Conservation (phyloP, 192 early-diverging fungal species). For the Coemansia sp. region DNA sequence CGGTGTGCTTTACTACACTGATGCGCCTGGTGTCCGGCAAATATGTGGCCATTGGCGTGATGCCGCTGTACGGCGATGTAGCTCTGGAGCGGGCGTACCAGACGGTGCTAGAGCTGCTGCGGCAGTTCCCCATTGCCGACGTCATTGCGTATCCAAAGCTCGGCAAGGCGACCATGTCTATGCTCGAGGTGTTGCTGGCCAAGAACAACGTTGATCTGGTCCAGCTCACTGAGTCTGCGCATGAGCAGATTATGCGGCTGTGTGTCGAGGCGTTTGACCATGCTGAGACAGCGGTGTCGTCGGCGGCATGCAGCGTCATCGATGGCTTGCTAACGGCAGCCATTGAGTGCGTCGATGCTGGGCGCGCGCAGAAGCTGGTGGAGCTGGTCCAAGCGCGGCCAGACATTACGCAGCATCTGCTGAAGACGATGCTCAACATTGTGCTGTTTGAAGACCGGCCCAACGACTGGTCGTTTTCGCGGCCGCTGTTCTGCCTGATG, state of each 20-base stretch:
- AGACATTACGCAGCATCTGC: constrained; percentile 64
- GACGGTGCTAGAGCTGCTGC: constrained; percentile 67
- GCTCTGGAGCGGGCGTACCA: constrained; percentile 68
- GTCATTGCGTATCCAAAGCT: constrained; percentile 65
- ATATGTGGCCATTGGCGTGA: constrained; percentile 91
- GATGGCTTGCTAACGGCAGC: constrained; percentile 70
- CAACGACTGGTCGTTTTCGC: constrained; percentile 80
- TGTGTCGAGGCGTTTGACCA: constrained; percentile 70
- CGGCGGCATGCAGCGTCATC: constrained; percentile 67
- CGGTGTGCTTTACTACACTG: constrained; percentile 72
- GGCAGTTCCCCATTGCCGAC: constrained; percentile 71
- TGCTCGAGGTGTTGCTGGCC: constrained; percentile 70
- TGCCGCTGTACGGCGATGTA: constrained; percentile 81
- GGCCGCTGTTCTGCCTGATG: constrained; percentile 77
- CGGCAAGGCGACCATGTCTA: constrained; percentile 56
- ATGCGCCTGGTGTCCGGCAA: constrained; percentile 68
- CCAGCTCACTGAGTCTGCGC: constrained; percentile 55
- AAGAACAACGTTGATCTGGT: constrained; percentile 67
- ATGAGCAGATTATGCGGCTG: constrained; percentile 74
- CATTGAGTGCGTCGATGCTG: constrained; percentile 54
- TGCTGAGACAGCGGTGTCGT: constrained; percentile 58
- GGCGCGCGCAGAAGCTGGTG: constrained; percentile 19
- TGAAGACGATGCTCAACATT: constrained; percentile 67
- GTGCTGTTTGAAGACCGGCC: constrained; percentile 77
- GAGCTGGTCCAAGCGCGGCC: constrained; percentile 47